Conservation (phyloP, 768 basidiomycete genomes). For the Termitomyces sp. region DNA sequence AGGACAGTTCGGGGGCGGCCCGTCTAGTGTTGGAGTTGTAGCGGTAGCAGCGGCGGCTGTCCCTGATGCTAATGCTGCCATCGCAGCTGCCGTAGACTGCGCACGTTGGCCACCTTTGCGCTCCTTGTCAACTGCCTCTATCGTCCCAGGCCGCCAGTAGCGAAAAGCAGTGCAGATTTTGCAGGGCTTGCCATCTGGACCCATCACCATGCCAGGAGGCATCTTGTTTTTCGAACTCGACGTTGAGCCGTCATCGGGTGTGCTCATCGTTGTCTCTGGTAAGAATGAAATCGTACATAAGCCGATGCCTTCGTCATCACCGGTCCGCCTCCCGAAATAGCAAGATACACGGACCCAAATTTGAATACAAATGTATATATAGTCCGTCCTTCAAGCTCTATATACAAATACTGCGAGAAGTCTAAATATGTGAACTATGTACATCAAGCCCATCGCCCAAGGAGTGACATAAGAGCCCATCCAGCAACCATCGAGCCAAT, state of each 20-base stretch:
- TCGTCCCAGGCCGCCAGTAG: constrained; percentile 52
- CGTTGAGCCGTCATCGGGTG: neutral
- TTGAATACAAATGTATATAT: neutral
- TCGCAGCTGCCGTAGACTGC: constrained; percentile 20
- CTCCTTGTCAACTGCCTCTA: constrained; percentile 23
- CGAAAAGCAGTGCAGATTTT: constrained; percentile 86
- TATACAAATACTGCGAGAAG: neutral
- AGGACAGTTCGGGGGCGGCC: constrained; percentile 70
- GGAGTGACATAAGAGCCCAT: constrained; percentile 84
- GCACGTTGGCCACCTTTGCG: constrained; percentile 15
- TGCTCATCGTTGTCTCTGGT: constrained; percentile 2
- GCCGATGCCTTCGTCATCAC: neutral
- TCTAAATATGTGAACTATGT: neutral
- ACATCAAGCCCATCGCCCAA: constrained; percentile 83
- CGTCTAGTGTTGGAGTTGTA: constrained; percentile 25
- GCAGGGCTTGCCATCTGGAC: constrained; percentile 93
- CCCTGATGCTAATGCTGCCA: constrained; percentile 24
- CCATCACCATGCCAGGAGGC: constrained; percentile 84
- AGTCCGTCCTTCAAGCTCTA: neutral
- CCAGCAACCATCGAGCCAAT: constrained; percentile 78
- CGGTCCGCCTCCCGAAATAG: constrained; percentile 1
- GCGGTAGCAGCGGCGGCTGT: constrained; percentile 17
- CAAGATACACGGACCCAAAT: neutral
- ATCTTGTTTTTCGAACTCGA: constrained; percentile 24
- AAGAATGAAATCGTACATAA: neutral